Conservation (phyloP, 2,329 filamentous ascomycete species). For the Sarocladium kiliense region DNA sequence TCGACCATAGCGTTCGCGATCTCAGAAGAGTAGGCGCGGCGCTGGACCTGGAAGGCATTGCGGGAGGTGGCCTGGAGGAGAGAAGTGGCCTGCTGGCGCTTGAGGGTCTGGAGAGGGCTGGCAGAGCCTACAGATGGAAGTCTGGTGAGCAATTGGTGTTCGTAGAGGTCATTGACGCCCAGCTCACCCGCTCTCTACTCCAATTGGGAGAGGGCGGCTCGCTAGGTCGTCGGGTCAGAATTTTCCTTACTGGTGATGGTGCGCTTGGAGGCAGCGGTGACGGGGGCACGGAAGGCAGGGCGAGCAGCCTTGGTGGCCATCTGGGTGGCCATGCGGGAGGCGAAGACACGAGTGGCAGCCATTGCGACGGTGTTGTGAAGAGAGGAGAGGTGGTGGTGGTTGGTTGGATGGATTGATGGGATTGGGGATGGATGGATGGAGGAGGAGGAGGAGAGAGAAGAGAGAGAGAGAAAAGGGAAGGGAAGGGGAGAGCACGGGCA, state of each 20-base stretch:
- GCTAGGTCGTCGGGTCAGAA: conserved; percentile 12
- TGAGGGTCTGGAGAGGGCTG: conserved; percentile 67
- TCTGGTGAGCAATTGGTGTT: conserved; percentile 4
- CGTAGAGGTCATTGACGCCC: neutral
- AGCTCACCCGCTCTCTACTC: neutral
- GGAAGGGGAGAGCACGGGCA: conserved; percentile 16
- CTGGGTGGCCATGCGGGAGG: conserved; percentile 71
- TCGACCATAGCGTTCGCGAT: conserved; percentile 84
- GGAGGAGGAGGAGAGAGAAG: conserved; percentile 27
- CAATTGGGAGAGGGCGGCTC: neutral
- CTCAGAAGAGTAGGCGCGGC: conserved; percentile 81
- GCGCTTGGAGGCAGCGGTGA: conserved; percentile 66
- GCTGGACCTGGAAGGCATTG: conserved; percentile 59
- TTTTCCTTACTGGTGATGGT: conserved; percentile 64
- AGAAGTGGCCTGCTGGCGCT: conserved; percentile 65
- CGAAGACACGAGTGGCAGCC: conserved; percentile 73
- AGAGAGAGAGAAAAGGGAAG: conserved; percentile 34
- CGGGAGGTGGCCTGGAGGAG: conserved; percentile 62
- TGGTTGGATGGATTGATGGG: conserved; percentile 14
- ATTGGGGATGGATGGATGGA: conserved; percentile 25
- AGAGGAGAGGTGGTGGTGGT: conserved; percentile 26
- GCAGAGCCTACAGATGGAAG: conserved; percentile 40
- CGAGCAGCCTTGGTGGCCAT: conserved; percentile 75
- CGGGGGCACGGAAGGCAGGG: conserved; percentile 62
- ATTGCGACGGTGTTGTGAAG: conserved; percentile 60